Evolutionary conservation across 768 basidiomycete genomes (phyloP), one percentile per base, ranked within the genome.

Genomic region (Dioszegia hungarica): DNA sequence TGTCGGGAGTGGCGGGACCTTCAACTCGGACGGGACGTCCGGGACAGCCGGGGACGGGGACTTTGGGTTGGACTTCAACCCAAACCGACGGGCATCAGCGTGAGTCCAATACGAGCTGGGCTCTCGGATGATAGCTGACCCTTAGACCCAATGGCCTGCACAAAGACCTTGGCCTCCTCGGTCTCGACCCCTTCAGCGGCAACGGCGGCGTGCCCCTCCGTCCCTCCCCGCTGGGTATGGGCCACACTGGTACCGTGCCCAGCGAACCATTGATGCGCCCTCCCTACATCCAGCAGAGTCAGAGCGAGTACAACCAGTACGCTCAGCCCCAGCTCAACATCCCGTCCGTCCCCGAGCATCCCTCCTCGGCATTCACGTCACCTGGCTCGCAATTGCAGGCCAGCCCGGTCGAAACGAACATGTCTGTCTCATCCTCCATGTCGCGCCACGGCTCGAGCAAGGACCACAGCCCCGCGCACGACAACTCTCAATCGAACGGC

Each of bases 1-100:
- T 41, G 57, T 73, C 19, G 71, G 67, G 15, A 69, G 65, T 50
- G 60, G 64, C 22, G 46, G 51, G 1, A 60, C 38, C 6, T 54
- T 51, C n/a, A 63, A 64, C 3, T 56, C 50, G 36, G 48, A 44
- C 25, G 58, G 48, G 36, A 57, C 54, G 20, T 43, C 28, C 19
- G 48, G 41, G 29, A 70, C 61, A 33, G 63, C 60, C 14, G 57
- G 43, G 39, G 64, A 57, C 9, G 56, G 49, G 37, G 57, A 65
- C 45, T 19, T 46, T 25, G 51, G 37, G 11, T 49, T 52, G 15
- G n/a, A 24, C 5, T 70, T 73, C 43, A 60, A 70, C 37, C 53
- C 65, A 12, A 60, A 64, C 38, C 46, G 73, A 39, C 34, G 73
- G 29, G 67, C 73, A 24, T 75, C 73, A 12, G 73, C 68, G 73